Percentiles rank a stretch among this genome's conserved stretches.
These are phyloP conservation scores for Nymphaea thermarum DNA, from an alignment of 164 flowering plant species.

Conservation along the genomic window DNA sequence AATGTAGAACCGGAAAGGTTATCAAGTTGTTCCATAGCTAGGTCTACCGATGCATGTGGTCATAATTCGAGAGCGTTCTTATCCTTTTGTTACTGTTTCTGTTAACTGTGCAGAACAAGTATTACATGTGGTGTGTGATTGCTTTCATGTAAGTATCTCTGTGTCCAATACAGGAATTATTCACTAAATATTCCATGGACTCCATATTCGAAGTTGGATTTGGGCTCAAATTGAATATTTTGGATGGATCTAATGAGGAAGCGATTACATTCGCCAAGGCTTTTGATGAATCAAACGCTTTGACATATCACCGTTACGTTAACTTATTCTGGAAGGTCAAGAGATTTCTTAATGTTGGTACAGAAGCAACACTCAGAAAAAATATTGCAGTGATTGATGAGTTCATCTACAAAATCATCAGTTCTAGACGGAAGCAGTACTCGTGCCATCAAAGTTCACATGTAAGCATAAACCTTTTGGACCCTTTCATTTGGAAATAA, in stretches of 20 bases:
- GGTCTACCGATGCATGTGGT: too few species aligned
- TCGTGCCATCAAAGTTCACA: too few species aligned
- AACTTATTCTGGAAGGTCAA: slow-evolving; percentile 20
- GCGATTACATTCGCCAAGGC: slow-evolving; percentile 3
- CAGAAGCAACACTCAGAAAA: slow-evolving; percentile 18
- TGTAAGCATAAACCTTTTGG: too few species aligned
- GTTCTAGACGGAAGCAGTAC: slow-evolving; percentile 8
- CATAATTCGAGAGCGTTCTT: too few species aligned
- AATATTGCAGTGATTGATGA: slow-evolving; percentile 18
- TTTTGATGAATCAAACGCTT: slow-evolving; percentile 15
- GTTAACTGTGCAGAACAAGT: too few species aligned
- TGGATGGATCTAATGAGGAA: slow-evolving; percentile 2
- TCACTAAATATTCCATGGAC: slow-evolving; percentile 8
- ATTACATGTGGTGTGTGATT: too few species aligned
- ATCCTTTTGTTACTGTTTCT: too few species aligned
- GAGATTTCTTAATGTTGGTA: slow-evolving; percentile 19
- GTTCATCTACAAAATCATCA: slow-evolving; percentile 19
- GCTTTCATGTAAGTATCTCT: too few species aligned
- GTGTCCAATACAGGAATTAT: slow-evolving; percentile 5
- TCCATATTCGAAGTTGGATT: slow-evolving; percentile 9
- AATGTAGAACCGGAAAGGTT: too few species aligned
- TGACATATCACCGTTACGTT: slow-evolving; percentile 12
- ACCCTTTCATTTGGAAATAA: too few species aligned
- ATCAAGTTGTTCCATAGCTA: too few species aligned
- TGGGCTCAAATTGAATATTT: slow-evolving; percentile 7